Conservation (phyloP, 1,284 basidiomycete species). For the Moniliella sp. region DNA sequence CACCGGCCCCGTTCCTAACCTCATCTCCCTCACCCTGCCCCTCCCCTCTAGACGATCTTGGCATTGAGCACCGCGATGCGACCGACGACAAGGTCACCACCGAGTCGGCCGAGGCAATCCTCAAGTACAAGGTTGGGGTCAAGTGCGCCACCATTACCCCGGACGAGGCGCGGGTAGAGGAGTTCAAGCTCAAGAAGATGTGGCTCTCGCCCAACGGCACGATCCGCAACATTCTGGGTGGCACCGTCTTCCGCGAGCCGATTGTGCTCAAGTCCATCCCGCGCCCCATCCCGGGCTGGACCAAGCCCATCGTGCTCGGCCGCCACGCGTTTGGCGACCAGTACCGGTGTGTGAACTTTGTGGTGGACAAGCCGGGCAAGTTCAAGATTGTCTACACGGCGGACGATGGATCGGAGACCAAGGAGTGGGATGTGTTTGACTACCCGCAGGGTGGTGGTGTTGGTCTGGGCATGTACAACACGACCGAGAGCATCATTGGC, state of each 20-base stretch:
- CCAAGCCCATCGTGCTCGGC: constrained; percentile 84
- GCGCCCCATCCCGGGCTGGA: constrained; percentile 67
- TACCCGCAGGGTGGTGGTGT: constrained; percentile 24
- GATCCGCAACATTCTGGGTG: constrained; percentile 80
- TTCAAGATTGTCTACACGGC: constrained; percentile 25
- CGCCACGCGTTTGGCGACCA: constrained; percentile 94
- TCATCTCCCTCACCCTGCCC: too few species aligned
- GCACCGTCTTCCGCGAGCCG: constrained; percentile 94
- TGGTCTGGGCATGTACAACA: constrained; percentile 38
- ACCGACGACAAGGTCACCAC: constrained; percentile 83
- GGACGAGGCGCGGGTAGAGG: constrained; percentile 70
- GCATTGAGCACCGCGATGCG: constrained; percentile 74
- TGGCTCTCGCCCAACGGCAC: constrained; percentile 32
- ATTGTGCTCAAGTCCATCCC: constrained; percentile 79
- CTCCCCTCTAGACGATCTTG: too few species aligned
- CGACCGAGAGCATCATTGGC: constrained; percentile 57
- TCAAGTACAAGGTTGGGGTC: constrained; percentile 33
- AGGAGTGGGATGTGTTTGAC: constrained; percentile 22
- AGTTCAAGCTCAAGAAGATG: constrained; percentile 84
- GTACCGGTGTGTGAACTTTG: constrained; percentile 34
- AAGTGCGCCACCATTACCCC: constrained; percentile 91
- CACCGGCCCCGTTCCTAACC: too few species aligned
- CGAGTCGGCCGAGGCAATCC: constrained; percentile 64
- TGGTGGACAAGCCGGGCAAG: constrained; percentile 22
- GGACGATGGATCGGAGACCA: constrained; percentile 11